Evolutionary conservation across 129 eudicot species (phyloP), one percentile per base, ranked within the genome.

Genomic region (Escallonia rubra): DNA sequence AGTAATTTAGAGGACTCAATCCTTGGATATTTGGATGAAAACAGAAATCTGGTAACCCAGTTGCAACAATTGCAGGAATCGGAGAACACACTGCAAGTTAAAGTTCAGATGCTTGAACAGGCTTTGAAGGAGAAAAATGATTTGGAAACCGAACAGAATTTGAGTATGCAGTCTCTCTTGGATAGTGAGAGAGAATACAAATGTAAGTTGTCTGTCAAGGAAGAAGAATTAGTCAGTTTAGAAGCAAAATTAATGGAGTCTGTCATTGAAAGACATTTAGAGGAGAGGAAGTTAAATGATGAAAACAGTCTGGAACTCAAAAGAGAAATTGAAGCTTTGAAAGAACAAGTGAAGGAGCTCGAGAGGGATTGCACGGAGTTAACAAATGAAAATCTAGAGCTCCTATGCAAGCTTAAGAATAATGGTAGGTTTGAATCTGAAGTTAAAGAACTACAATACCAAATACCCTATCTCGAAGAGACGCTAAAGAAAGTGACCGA

Each of bases 311-410:
- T 41, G 64, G 74, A 81, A 55, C 85, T 81, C 43, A 65, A 74
- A 41, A 62, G 42, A 60, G 97, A 86, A 64, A 76, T 72, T 38
- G 73, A 84, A 72, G 64, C 41, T 15, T 64, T 90, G 74, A 74
- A 53, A 73, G 78, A 52, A 73, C 86, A 70, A 78, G 68, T 84
- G 16, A 59, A 72, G 54, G 89, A 86, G 76, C 69, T 90, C 34
- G 95, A 90, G 73, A 82, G 69, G 50, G 90, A 84, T 51, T 86
- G 95, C 16, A 61, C 68, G 12, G 97, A 90, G 80, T 83, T 90
- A 47, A 84, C 89, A 3, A 68, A 80, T 51, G 97, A 90, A 71
- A 90, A 90, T 57, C 72, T 90, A 42, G 87, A 84, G 56, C 83
- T 86, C 42, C 46, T 78, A 41, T 69, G 78, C 71, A 82, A 84